Evolutionary conservation across 331 rosid genomes (phyloP), one percentile per base, ranked within the genome.

Genomic region (Quercus phellos): DNA sequence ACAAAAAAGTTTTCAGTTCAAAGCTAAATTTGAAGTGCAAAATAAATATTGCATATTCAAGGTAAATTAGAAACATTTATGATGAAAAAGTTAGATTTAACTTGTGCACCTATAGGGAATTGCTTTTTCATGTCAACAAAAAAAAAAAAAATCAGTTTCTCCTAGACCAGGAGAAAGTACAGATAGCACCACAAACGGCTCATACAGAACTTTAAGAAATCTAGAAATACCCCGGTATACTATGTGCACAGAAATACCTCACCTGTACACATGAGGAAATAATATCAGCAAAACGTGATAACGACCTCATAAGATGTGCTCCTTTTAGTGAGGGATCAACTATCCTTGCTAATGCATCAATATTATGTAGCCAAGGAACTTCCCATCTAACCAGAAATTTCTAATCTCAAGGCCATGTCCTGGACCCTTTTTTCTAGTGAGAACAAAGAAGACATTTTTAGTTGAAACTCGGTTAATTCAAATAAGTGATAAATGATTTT

Each of bases 281-380:
- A 69, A 91, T 85, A 85, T 93, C 96, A 1, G 94, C 92, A 73
- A 93, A 83, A 27, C 92, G 94, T 11, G 98, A 93, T 77, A 91
- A 83, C 14, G 96, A 90, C 79, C 90, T 91, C 79, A 86, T 85
- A 6, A 93, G 82, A 80, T 69, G 90, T n/a, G 78, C 77, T 71
- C 94, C 96, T 17, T 73, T 77, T 77, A 93, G 74, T 68, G 80
- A 80, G 32, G 96, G 94, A 72, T 93, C 97, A 77, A 91, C 97
- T 95, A 93, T 93, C 90, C 87, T 90, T 32, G 93, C 89, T 73
- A 93, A 74, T 26, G 95, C 89, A 86, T 93, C 93, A n/a, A 93
- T 93, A 84, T 93, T 97, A 70, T 93, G 98, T 27, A 93, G 95
- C 89, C 84, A 87, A 17, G 93, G 93, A 22, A 91, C 78, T n/a